phyloP scores from a whole-genome alignment of 768 basidiomycete genomes.

The Lactarius trivialis region DNA sequence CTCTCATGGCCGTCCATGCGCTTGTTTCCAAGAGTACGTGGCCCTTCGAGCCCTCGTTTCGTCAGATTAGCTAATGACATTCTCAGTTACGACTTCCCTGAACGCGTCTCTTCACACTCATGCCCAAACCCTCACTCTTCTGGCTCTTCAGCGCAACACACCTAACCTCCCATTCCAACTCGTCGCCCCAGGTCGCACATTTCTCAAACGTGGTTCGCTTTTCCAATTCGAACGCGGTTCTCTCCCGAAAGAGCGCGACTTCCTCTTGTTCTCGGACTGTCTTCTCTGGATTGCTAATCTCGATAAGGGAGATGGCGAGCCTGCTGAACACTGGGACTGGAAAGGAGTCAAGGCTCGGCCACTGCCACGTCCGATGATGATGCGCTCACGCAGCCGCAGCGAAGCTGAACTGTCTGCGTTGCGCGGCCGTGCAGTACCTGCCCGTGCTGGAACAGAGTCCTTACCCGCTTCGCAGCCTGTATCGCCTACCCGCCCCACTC shows the following conservation, averaged over 20 bases:
- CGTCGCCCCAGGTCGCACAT: constrained; percentile 70
- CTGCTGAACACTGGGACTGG: constrained; percentile 23
- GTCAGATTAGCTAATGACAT: constrained; percentile 12
- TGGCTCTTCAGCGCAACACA: constrained; percentile 75
- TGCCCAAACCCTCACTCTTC: constrained; percentile 63
- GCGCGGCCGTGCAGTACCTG: constrained; percentile 19
- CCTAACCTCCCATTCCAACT: constrained; percentile 71
- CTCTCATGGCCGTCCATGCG: constrained; percentile 50
- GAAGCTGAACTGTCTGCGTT: constrained; percentile 45
- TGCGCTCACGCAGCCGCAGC: constrained; percentile 50
- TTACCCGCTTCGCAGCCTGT: constrained; percentile 2
- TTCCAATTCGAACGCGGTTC: constrained; percentile 50
- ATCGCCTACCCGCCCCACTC: background rate
- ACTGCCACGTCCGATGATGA: constrained; percentile 30
- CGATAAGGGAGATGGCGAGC: constrained; percentile 26
- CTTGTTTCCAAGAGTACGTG: constrained; percentile 70
- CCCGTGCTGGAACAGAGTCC: background rate
- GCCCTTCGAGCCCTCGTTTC: background rate
- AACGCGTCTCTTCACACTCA: constrained; percentile 77
- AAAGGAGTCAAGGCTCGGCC: constrained; percentile 16
- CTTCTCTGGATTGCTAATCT: constrained; percentile 66
- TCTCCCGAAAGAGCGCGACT: constrained; percentile 52
- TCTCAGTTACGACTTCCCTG: constrained; percentile 64
- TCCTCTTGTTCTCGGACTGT: constrained; percentile 79
- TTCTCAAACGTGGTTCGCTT: constrained; percentile 63